phyloP scores from a whole-genome alignment of 805 yeast species.

The Saccharomyces jurei region DNA sequence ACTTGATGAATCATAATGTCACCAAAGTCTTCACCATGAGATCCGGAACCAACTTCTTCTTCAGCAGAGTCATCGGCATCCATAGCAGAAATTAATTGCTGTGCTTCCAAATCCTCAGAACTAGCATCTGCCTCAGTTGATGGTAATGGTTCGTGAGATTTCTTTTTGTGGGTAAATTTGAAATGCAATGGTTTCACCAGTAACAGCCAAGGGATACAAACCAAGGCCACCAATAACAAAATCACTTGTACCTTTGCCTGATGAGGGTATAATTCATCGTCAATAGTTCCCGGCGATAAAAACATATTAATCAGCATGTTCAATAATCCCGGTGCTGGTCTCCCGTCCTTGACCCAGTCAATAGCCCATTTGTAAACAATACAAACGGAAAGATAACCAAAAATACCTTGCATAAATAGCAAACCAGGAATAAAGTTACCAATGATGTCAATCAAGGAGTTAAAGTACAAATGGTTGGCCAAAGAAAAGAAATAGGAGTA shows the following conservation, averaged over 20 bases:
- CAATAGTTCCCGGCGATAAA: constrained; percentile 61
- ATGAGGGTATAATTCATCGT: constrained; percentile 56
- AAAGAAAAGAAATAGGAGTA: constrained; percentile 63
- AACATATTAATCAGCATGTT: constrained; percentile 74
- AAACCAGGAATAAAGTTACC: constrained; percentile 72
- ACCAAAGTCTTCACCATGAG: constrained; percentile 45
- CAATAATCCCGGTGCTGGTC: constrained; percentile 63
- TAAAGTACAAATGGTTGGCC: constrained; percentile 51
- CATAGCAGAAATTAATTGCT: background rate
- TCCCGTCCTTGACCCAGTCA: constrained; percentile 56
- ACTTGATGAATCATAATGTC: constrained; percentile 74
- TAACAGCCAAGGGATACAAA: constrained; percentile 71
- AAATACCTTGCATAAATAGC: constrained; percentile 66
- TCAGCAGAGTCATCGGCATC: constrained; percentile 19
- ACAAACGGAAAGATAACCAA: constrained; percentile 60
- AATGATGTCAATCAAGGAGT: constrained; percentile 53
- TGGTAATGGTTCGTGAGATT: constrained; percentile 22
- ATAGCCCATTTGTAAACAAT: constrained; percentile 68
- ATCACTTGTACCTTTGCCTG: constrained; percentile 55
- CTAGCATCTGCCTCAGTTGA: constrained; percentile 15
- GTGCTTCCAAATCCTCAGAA: constrained; percentile 5
- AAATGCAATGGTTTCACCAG: constrained; percentile 53
- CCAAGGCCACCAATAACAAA: constrained; percentile 48
- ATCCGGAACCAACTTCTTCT: constrained; percentile 38
- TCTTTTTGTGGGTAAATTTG: constrained; percentile 31